These are phyloP conservation scores for Neurospora hispaniola DNA, from an alignment of 495 filamentous ascomycete species.

Conservation along the genomic window DNA sequence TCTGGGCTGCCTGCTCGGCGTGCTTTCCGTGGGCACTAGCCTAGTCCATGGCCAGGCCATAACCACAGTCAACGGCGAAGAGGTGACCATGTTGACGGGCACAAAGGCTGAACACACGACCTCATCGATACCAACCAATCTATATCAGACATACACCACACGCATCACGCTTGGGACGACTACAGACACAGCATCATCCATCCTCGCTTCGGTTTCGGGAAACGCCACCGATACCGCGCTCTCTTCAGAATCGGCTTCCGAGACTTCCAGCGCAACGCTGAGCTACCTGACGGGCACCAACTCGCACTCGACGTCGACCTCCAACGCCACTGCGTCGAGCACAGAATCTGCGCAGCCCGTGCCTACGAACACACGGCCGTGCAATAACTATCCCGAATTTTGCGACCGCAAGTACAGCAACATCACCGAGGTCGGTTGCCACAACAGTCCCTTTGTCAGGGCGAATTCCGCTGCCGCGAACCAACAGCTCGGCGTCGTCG, in stretches of 20 bases:
- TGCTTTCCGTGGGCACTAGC: background rate
- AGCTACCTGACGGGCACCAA: slow-evolving; percentile 34
- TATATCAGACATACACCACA: slow-evolving; percentile 27
- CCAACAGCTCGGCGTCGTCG: slow-evolving; percentile 55
- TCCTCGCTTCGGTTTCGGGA: slow-evolving; percentile 16
- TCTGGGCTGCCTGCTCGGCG: background rate
- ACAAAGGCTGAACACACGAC: slow-evolving; percentile 20
- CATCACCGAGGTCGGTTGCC: slow-evolving; percentile 73
- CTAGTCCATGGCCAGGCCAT: slow-evolving; percentile 2
- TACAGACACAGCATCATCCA: background rate
- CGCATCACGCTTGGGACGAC: slow-evolving; percentile 27
- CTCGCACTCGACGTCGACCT: slow-evolving; percentile 17
- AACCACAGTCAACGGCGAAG: slow-evolving; percentile 1
- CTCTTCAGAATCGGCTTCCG: slow-evolving; percentile 4
- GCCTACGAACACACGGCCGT: slow-evolving; percentile 60
- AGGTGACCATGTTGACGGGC: slow-evolving; percentile 28
- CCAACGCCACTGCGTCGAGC: slow-evolving; percentile 23
- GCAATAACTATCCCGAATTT: slow-evolving; percentile 80
- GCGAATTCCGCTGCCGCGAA: slow-evolving; percentile 66
- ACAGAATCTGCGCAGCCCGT: slow-evolving; percentile 30
- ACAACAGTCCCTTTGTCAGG: slow-evolving; percentile 78
- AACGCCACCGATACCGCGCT: slow-evolving; percentile 32
- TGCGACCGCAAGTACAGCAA: slow-evolving; percentile 77
- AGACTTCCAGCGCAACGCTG: slow-evolving; percentile 18
- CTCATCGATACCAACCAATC: slow-evolving; percentile 22